These are phyloP conservation scores for Salix arbutifolia DNA, from an alignment of 345 rosid genomes.

Conservation along the genomic window DNA sequence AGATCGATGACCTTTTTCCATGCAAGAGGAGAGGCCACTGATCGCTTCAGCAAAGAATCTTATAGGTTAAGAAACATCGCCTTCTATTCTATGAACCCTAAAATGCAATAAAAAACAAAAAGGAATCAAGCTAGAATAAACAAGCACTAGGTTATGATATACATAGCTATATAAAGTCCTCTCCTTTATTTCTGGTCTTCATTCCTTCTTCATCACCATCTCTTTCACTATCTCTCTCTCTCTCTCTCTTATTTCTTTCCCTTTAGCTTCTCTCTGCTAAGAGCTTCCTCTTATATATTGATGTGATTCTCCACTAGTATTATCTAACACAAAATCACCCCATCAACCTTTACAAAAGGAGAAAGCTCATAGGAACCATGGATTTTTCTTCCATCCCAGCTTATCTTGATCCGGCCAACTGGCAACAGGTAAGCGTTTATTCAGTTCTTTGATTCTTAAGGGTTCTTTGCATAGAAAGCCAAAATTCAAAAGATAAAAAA, in stretches of 20 bases:
- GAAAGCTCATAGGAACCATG: constrained; percentile 51
- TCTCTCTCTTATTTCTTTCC: background rate
- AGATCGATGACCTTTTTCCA: background rate
- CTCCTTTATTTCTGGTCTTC: constrained; percentile 10
- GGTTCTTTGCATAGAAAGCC: constrained; percentile 30
- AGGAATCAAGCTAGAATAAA: background rate
- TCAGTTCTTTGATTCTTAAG: constrained; percentile 1
- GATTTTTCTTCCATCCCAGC: constrained; percentile 85
- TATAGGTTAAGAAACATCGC: constrained; percentile 13
- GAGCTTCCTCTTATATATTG: constrained; percentile 3
- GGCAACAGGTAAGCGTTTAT: constrained; percentile 73
- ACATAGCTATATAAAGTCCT: constrained; percentile 5
- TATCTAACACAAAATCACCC: constrained; percentile 24
- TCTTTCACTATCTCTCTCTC: background rate
- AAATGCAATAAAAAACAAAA: constrained; percentile 6
- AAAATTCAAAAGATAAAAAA: constrained; percentile 41
- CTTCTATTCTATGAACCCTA: constrained; percentile 7
- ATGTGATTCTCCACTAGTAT: constrained; percentile 36
- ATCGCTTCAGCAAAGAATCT: constrained; percentile 1
- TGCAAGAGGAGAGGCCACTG: constrained; percentile 11
- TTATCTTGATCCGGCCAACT: constrained; percentile 97
- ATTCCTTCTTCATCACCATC: background rate
- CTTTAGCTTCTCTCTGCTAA: background rate
- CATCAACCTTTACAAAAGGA: constrained; percentile 44
- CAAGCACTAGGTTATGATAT: background rate